Evolutionary conservation across 2,329 filamentous ascomycete species (phyloP).

Genomic region (Diaporthe ilicicola): DNA sequence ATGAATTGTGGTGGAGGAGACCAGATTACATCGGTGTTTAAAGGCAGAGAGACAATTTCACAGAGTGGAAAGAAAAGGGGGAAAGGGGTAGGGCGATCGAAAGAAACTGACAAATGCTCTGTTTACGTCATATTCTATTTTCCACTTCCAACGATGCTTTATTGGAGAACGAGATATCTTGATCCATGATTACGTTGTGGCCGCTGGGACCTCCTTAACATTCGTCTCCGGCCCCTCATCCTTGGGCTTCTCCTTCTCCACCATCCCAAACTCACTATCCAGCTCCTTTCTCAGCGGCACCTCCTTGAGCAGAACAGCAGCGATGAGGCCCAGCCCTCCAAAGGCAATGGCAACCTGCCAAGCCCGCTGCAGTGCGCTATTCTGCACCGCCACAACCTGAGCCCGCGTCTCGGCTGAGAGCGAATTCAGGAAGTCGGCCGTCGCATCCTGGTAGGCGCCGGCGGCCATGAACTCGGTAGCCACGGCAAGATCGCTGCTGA

Average conservation of each 20-base stretch:
- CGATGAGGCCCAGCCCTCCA: constrained; percentile 37
- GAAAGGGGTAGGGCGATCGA: too few relatives aligned
- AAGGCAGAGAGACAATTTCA: too few relatives aligned
- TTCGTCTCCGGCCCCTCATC: too few relatives aligned
- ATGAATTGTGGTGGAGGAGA: too few relatives aligned
- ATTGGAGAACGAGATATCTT: too few relatives aligned
- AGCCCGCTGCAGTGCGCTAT: constrained; percentile 23
- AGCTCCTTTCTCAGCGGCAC: constrained; percentile 38
- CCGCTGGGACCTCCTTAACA: too few relatives aligned
- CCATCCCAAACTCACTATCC: constrained; percentile 42
- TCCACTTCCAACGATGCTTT: too few relatives aligned
- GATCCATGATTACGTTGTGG: too few relatives aligned
- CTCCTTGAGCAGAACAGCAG: constrained; percentile 37
- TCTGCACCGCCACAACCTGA: constrained; percentile 37
- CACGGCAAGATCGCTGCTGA: background rate
- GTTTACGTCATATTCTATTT: too few relatives aligned
- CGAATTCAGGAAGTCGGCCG: constrained; percentile 34
- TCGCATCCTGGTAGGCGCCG: constrained; percentile 40
- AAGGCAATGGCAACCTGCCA: constrained; percentile 43
- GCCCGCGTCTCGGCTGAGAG: constrained; percentile 27
- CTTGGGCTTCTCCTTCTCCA: constrained; percentile 30
- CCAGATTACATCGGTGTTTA: too few relatives aligned
- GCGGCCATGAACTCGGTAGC: constrained; percentile 33
- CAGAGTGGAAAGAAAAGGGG: too few relatives aligned
- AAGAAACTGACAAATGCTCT: too few relatives aligned